Conservation (phyloP, 2,329 filamentous ascomycete genomes). For the Aspergillus sp. region DNA sequence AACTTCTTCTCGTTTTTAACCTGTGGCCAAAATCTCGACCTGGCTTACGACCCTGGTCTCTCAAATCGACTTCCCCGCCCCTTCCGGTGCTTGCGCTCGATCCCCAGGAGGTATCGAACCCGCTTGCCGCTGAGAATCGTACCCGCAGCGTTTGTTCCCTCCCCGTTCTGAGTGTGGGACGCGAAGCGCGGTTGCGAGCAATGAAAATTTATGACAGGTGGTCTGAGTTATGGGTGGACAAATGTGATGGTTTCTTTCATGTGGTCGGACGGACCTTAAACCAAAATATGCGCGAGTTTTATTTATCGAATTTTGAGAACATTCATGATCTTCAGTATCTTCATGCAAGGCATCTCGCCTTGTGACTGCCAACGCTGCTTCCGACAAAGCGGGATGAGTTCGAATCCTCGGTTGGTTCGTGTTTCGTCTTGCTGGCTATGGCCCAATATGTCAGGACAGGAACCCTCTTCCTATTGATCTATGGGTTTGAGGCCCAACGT, state of each 20-base stretch:
- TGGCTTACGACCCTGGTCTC: conserved; percentile 21
- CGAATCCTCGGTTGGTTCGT: too few species aligned
- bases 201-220: conserved; percentile 18
- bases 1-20: conserved; percentile 26
- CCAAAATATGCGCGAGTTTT: conserved; percentile 2
- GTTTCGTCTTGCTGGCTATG: too few species aligned
- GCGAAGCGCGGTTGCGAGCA: conserved; percentile 10
- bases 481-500: too few species aligned
- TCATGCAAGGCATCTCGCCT: too few species aligned
- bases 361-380: too few species aligned
- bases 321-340: not conserved
- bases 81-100: conserved; percentile 18
- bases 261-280: conserved; percentile 19
- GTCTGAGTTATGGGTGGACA: conserved; percentile 26
- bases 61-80: conserved; percentile 18
- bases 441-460: too few species aligned
- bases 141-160: conserved; percentile 6
- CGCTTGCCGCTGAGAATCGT: conserved; percentile 9
- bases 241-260: conserved; percentile 19
- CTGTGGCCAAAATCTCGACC: conserved; percentile 17
- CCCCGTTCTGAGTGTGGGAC: conserved; percentile 13
- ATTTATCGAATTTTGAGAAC: conserved; percentile 8
- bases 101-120: conserved; percentile 11
- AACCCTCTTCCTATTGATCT: too few species aligned
- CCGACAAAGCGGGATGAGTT: too few species aligned